Conservation (phyloP, 2,329 filamentous ascomycete species). For the Fusarium nelsonii region DNA sequence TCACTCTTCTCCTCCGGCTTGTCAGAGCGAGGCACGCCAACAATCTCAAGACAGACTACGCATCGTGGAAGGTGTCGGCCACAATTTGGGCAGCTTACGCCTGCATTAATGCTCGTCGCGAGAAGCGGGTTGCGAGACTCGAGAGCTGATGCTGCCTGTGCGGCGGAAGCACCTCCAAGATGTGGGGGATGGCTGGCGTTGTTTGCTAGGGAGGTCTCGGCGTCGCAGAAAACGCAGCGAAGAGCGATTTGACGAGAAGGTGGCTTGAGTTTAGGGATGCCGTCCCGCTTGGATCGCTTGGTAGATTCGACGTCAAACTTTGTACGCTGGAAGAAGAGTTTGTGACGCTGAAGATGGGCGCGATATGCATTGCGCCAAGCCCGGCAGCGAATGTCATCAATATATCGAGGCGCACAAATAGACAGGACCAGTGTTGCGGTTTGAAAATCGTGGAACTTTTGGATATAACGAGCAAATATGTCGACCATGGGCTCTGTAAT, state of each 20-base stretch:
- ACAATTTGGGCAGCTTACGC: slow-evolving; percentile 75
- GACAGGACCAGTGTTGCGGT: slow-evolving; percentile 81
- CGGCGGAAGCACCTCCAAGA: slow-evolving; percentile 22
- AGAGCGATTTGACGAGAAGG: slow-evolving; percentile 78
- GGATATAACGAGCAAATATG: slow-evolving; percentile 80
- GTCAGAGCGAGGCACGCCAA: slow-evolving; percentile 73
- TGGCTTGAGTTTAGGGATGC: slow-evolving; percentile 58
- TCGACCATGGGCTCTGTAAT: slow-evolving; percentile 79
- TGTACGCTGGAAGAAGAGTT: slow-evolving; percentile 78
- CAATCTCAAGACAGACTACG: slow-evolving; percentile 75
- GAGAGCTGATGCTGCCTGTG: slow-evolving; percentile 46
- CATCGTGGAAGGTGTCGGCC: slow-evolving; percentile 75
- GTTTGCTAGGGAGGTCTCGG: slow-evolving; percentile 65
- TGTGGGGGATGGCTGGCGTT: slow-evolving; percentile 40
- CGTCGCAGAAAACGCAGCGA: slow-evolving; percentile 81
- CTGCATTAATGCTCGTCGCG: slow-evolving; percentile 68
- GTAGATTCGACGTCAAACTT: slow-evolving; percentile 84
- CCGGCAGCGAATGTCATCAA: slow-evolving; percentile 79
- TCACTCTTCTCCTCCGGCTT: slow-evolving; percentile 67
- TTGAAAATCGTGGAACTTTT: slow-evolving; percentile 82
- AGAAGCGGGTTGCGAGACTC: slow-evolving; percentile 68
- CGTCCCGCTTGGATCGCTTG: slow-evolving; percentile 74
- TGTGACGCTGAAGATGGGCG: slow-evolving; percentile 78
- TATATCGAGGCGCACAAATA: slow-evolving; percentile 79
- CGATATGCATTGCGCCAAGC: slow-evolving; percentile 81